phyloP scores from a whole-genome alignment of 345 rosid species.

The Garcia nutans region DNA sequence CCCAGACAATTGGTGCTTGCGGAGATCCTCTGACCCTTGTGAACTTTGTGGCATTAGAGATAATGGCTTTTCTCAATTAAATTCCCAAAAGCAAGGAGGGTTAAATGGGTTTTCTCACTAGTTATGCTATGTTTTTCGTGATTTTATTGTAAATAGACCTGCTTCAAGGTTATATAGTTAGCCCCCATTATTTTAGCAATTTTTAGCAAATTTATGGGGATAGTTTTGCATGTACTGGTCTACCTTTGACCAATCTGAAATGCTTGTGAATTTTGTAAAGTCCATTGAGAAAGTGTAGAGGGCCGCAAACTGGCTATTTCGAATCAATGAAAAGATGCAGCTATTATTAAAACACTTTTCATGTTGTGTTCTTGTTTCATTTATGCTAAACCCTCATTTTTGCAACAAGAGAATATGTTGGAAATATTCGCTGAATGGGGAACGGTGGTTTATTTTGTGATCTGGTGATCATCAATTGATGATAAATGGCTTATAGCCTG shows the following conservation, averaged over 20 bases:
- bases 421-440: too few relatives aligned
- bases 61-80: conserved; percentile 25
- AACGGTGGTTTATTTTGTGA: too few relatives aligned
- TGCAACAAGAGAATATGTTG: too few relatives aligned
- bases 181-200: conserved; percentile 51
- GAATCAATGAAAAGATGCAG: conserved; percentile 28
- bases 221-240: conserved; percentile 25
- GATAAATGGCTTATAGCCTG: too few relatives aligned
- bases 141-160: conserved; percentile 30
- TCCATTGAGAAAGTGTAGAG: conserved; percentile 43
- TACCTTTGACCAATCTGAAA: conserved; percentile 8
- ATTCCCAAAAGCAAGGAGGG: conserved; percentile 9
- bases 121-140: conserved; percentile 12
- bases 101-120: conserved; percentile 15
- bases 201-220: conserved; percentile 65
- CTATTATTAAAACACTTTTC: not conserved
- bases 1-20: conserved; percentile 85
- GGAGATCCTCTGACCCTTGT: conserved; percentile 35
- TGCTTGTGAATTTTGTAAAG: conserved; percentile 28
- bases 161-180: conserved; percentile 24
- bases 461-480: too few relatives aligned
- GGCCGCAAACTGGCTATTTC: conserved; percentile 17
- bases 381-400: too few relatives aligned
- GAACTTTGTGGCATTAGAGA: conserved; percentile 40
- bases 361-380: not conserved